These are phyloP conservation scores for Eutrema yunnanense DNA, from an alignment of 345 rosid species.

Conservation along the genomic window DNA sequence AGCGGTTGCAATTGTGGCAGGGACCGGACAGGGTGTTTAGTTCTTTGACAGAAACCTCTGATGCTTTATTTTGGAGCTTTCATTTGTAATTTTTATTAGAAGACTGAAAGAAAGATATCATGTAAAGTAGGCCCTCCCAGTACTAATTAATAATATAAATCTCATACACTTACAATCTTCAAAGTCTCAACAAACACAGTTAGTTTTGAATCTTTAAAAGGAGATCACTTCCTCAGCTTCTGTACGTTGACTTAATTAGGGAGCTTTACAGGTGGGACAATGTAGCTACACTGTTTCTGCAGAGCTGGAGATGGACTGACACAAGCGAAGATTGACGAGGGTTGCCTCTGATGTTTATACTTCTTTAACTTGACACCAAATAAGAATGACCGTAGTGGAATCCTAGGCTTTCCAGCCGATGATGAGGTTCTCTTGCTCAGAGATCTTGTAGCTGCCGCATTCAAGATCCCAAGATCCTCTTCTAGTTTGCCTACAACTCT, in stretches of 20 bases:
- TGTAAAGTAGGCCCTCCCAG: constrained; percentile 17
- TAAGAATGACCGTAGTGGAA: constrained; percentile 75
- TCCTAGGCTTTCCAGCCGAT: constrained; percentile 34
- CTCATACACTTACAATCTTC: constrained; percentile 1
- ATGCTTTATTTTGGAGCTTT: constrained; percentile 1
- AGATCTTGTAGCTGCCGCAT: constrained; percentile 10
- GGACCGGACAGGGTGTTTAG: constrained; percentile 29
- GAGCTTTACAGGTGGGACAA: constrained; percentile 15
- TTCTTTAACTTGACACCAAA: constrained; percentile 84
- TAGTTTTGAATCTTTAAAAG: background rate
- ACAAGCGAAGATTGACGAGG: constrained; percentile 49
- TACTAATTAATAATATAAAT: constrained; percentile 19
- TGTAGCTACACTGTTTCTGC: constrained; percentile 46
- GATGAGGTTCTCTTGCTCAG: constrained; percentile 19
- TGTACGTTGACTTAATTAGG: constrained; percentile 1
- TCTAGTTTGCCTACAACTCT: constrained; percentile 40
- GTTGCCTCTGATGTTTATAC: constrained; percentile 30
- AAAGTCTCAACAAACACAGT: background rate
- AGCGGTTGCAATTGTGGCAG: constrained; percentile 19
- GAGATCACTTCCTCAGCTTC: constrained; percentile 6
- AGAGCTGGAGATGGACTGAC: constrained; percentile 39
- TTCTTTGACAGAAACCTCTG: constrained; percentile 2
- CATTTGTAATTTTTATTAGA: constrained; percentile 6
- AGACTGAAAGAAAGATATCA: constrained; percentile 2
- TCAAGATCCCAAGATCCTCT: constrained; percentile 34